Evolutionary conservation across 2,329 filamentous ascomycete genomes (phyloP).

Genomic region (Pseudopithomyces chartarum): DNA sequence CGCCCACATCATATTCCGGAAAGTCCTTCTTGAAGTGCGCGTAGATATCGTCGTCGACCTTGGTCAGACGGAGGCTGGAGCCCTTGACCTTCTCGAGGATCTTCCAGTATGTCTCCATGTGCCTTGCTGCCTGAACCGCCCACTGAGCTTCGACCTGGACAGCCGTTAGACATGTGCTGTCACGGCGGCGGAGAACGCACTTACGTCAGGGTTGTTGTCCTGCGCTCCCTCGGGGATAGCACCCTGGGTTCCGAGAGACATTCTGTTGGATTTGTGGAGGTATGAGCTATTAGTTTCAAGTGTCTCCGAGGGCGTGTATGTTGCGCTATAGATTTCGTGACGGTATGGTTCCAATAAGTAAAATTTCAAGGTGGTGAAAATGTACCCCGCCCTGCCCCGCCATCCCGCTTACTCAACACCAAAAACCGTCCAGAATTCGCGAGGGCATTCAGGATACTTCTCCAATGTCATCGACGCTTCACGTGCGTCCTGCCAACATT

Average conservation of each 20-base stretch:
- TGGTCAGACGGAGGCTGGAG: conserved; percentile 87
- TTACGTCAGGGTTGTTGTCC: conserved; percentile 71
- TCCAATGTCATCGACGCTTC: conserved; percentile 42
- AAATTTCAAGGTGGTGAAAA: conserved; percentile 26
- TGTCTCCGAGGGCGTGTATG: neutral
- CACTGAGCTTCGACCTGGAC: conserved; percentile 97
- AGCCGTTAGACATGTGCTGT: conserved; percentile 28
- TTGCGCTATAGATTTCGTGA: neutral
- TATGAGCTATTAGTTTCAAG: neutral
- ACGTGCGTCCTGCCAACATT: conserved; percentile 23
- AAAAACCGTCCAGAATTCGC: conserved; percentile 24
- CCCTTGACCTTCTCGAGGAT: conserved; percentile 91
- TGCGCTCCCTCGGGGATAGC: conserved; percentile 55
- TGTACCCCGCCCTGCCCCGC: conserved; percentile 30
- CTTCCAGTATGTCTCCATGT: conserved; percentile 96
- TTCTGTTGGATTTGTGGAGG: conserved; percentile 18
- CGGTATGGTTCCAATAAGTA: conserved; percentile 12
- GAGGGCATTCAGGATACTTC: conserved; percentile 22
- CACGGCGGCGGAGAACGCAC: conserved; percentile 31
- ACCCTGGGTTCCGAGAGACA: conserved; percentile 42
- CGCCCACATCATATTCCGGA: conserved; percentile 86
- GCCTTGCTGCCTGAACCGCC: conserved; percentile 95
- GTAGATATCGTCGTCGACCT: conserved; percentile 93
- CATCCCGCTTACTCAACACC: conserved; percentile 40
- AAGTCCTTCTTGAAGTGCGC: conserved; percentile 87